These are phyloP conservation scores for Sclerotinia subarctica DNA, from an alignment of 2,329 filamentous ascomycete species.

Conservation along the genomic window DNA sequence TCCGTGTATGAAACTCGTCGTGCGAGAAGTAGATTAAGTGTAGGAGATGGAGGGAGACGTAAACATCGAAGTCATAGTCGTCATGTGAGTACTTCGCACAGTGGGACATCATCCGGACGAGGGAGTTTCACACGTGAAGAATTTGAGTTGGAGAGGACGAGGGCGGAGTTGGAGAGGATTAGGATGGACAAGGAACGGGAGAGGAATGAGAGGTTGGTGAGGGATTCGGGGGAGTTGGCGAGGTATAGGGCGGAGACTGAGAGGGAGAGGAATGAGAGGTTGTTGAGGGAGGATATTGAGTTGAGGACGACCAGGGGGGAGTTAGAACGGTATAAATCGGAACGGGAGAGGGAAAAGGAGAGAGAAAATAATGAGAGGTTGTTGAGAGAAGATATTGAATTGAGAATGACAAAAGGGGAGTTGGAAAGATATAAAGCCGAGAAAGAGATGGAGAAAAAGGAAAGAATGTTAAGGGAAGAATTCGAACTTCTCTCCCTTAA, in stretches of 20 bases:
- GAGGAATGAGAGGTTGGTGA: conserved; percentile 48
- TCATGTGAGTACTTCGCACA: conserved; percentile 18
- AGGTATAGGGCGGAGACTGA: background rate
- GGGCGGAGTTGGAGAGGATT: conserved; percentile 46
- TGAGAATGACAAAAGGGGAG: background rate
- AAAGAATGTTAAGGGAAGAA: conserved; percentile 5
- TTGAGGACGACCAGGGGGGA: conserved; percentile 9
- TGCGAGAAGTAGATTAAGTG: conserved; percentile 31
- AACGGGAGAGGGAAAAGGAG: background rate
- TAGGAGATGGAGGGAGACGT: background rate
- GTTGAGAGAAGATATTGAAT: background rate
- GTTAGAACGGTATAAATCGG: background rate
- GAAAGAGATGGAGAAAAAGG: conserved; percentile 8
- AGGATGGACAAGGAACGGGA: conserved; percentile 41
- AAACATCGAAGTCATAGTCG: conserved; percentile 16
- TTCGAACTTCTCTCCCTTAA: conserved; percentile 13
- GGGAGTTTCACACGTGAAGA: conserved; percentile 35
- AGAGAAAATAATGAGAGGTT: background rate
- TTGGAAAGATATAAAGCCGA: background rate
- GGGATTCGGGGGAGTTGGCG: conserved; percentile 27
- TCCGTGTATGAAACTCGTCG: background rate
- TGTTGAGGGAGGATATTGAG: conserved; percentile 41
- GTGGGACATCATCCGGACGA: background rate
- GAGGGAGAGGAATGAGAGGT: conserved; percentile 40
- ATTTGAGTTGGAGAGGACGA: conserved; percentile 44